Evolutionary conservation across 2,329 filamentous ascomycete species (phyloP), one percentile per base, ranked within the genome.

Genomic region (Chaetomiaceae sp.): DNA sequence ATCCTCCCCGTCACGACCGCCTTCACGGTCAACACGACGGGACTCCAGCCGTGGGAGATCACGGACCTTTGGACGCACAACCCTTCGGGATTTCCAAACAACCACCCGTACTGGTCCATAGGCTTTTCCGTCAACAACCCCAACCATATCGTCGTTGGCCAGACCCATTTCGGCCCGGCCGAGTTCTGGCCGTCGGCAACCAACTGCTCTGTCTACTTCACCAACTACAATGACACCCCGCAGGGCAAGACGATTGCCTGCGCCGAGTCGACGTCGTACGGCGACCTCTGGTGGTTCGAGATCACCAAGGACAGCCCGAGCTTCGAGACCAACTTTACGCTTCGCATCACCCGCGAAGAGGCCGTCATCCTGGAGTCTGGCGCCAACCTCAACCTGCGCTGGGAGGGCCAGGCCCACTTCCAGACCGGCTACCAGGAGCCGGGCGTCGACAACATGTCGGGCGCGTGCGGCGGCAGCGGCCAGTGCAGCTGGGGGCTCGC

Each of bases 131-230:
- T 64, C 51, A 42, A 48, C 11, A 60, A 61, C 38, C 58, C 60
- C n/a, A 54, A 56, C 49, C 49, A 54, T 35, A 56, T 58, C 24
- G 38, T 49, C 35, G 49, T 53, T 2, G 51, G 47, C 9, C n/a
- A 44, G 2, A 54, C 50, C 6, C 44, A 32, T 14, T 52, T 35
- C 29, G 45, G 50, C 20, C 37, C 48, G 7, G 45, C 45, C n/a
- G 38, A 33, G 3, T 58, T 58, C 49, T 33, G 45, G 7, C 45
- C 54, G 5, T 53, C 54, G 8, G 45, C 40, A 7, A 57, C 56
- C 17, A 58, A 57, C 42, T 64, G 61, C 53, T 52, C 49, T 6
- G 47, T 59, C n/a, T 29, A 45, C 18, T 64, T 60, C 59, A 27
- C 36, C 17, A 52, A 56, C 6, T 58, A 59, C 47, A 12, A 4